Percentiles rank a stretch among this genome's conserved stretches.
Evolutionary conservation across 495 filamentous ascomycete species (phyloP).

Genomic region (Hypoxylon trugodes): DNA sequence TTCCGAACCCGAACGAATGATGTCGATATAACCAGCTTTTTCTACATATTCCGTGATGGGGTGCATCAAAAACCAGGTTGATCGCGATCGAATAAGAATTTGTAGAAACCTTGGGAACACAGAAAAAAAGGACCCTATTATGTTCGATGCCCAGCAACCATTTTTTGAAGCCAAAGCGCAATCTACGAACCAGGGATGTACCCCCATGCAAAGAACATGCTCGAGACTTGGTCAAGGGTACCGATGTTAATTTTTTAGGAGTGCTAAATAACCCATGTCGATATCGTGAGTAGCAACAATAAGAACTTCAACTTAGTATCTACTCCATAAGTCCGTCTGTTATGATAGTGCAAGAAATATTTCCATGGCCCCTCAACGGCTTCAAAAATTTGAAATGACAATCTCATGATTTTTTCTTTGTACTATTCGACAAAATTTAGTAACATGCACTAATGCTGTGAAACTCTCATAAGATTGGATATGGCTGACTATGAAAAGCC

Average conservation of each 20-base stretch:
- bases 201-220: conserved; percentile 34
- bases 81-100: conserved; percentile 14
- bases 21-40: no score
- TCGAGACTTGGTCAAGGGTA: conserved; percentile 36
- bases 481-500: no score
- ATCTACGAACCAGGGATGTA: conserved; percentile 19
- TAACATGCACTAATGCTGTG: no score
- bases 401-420: background rate
- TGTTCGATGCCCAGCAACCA: conserved; percentile 36
- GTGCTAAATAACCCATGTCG: conserved; percentile 29
- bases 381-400: conserved; percentile 12
- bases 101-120: conserved; percentile 17
- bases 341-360: conserved; percentile 4
- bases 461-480: no score
- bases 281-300: no score
- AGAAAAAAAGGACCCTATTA: no score
- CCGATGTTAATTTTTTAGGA: conserved; percentile 27
- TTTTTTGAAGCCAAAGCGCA: conserved; percentile 31
- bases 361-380: conserved; percentile 15
- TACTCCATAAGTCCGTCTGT: background rate
- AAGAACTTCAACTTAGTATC: conserved; percentile 20
- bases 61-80: no score
- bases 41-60: no score
- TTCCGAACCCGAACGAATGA: conserved; percentile 19
- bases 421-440: no score